Conservation (phyloP, 2,329 filamentous ascomycete genomes). For the Sphaerulina vaccinii region DNA sequence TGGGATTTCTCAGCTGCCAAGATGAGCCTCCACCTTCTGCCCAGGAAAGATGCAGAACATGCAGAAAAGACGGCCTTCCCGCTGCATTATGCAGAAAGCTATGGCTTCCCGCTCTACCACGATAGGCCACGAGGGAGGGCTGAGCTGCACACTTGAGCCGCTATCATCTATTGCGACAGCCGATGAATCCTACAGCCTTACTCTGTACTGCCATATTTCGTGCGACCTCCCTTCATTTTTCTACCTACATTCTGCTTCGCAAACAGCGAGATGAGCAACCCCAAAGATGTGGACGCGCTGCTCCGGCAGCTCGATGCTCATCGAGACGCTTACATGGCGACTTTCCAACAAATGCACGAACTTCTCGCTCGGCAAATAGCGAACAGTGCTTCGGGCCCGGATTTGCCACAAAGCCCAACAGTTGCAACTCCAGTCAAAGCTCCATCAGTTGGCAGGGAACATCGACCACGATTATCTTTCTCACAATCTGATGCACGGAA, state of each 20-base stretch:
- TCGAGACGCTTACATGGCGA: slow-evolving; percentile 25
- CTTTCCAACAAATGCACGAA: slow-evolving; percentile 24
- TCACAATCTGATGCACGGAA: slow-evolving; percentile 13
- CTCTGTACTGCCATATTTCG: background rate
- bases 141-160: background rate
- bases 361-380: slow-evolving; percentile 18
- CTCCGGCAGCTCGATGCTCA: slow-evolving; percentile 26
- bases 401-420: background rate
- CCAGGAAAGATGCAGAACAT: slow-evolving; percentile 1
- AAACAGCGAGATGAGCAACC: background rate
- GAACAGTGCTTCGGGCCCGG: background rate
- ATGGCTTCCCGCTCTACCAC: background rate
- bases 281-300: slow-evolving; percentile 11
- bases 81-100: slow-evolving; percentile 11
- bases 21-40: background rate
- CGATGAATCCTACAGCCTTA: background rate
- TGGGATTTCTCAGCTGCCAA: slow-evolving; percentile 3
- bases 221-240: background rate
- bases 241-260: background rate
- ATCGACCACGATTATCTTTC: slow-evolving; percentile 14
- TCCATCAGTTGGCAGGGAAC: slow-evolving; percentile 5
- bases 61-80: too few relatives aligned
- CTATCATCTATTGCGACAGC: background rate
- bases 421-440: background rate
- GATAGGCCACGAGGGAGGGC: background rate